These are phyloP conservation scores for Stropharia rugosoannulata DNA, from an alignment of 768 basidiomycete genomes.

Conservation along the genomic window DNA sequence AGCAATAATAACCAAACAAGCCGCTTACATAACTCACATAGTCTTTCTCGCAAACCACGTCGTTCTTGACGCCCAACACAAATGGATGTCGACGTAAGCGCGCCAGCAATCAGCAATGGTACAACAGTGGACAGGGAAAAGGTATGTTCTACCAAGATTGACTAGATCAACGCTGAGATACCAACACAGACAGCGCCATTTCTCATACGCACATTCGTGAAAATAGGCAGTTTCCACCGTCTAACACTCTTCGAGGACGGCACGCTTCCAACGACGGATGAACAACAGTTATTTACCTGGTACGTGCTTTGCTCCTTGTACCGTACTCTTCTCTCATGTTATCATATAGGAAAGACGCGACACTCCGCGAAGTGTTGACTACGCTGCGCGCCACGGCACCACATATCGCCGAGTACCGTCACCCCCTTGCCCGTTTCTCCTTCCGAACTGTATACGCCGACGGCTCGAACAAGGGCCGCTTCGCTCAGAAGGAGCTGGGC, in stretches of 20 bases:
- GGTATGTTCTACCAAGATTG: slow-evolving; percentile 25
- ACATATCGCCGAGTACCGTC: slow-evolving; percentile 67
- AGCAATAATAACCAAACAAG: neutral
- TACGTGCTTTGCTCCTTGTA: slow-evolving; percentile 23
- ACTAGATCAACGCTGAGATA: neutral
- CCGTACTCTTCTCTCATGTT: neutral
- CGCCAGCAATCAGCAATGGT: neutral
- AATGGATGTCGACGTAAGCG: neutral
- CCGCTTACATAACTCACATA: neutral
- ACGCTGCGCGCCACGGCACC: slow-evolving; percentile 75
- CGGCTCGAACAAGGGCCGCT: slow-evolving; percentile 66
- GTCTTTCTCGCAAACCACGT: neutral
- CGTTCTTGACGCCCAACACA: neutral
- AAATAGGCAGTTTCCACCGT: slow-evolving; percentile 78
- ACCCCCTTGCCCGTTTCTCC: slow-evolving; percentile 78
- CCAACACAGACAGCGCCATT: slow-evolving; percentile 69
- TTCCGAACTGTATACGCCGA: slow-evolving; percentile 83
- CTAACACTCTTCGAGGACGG: slow-evolving; percentile 77
- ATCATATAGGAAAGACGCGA: slow-evolving; percentile 74
- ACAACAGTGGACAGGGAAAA: slow-evolving; percentile 44
- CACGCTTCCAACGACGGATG: slow-evolving; percentile 72
- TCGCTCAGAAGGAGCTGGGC: slow-evolving; percentile 77
- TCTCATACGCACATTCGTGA: slow-evolving; percentile 79
- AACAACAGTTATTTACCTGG: slow-evolving; percentile 85
- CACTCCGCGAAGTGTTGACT: slow-evolving; percentile 75